Conservation (phyloP, 2,329 filamentous ascomycete species). For the Furcasterigmium sp. region DNA sequence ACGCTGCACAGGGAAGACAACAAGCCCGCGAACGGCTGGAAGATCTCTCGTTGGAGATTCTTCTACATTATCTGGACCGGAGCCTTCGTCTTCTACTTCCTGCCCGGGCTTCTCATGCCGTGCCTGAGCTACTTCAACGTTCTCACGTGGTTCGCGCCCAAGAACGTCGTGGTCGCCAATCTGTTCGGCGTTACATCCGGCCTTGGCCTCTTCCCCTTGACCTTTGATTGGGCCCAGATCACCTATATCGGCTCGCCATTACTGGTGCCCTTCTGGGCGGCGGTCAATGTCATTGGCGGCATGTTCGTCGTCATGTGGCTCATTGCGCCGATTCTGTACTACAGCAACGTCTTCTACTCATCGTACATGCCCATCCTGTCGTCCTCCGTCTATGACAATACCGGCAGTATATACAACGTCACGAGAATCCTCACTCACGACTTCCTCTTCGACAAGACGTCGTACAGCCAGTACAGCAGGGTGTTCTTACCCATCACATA, state of each 20-base stretch:
- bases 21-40: constrained; percentile 76
- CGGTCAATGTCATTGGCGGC: constrained; percentile 77
- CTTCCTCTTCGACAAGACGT: constrained; percentile 71
- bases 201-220: constrained; percentile 76
- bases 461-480: constrained; percentile 75
- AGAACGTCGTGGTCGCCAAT: constrained; percentile 81
- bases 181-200: constrained; percentile 83
- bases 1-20: constrained; percentile 83
- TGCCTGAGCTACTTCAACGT: constrained; percentile 86
- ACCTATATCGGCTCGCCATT: constrained; percentile 83
- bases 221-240: constrained; percentile 89
- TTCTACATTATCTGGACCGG: constrained; percentile 69
- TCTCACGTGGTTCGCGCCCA: constrained; percentile 81
- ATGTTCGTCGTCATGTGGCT: constrained; percentile 83
- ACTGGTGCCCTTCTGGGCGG: constrained; percentile 80
- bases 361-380: constrained; percentile 86
- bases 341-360: constrained; percentile 72
- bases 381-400: constrained; percentile 80
- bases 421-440: constrained; percentile 72
- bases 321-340: constrained; percentile 73
- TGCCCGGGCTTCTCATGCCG: constrained; percentile 77
- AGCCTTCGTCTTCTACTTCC: constrained; percentile 77
- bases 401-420: constrained; percentile 73
- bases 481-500: constrained; percentile 86
- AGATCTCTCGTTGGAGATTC: constrained; percentile 75